phyloP scores from a whole-genome alignment of 2,329 filamentous ascomycete species.

The Hypoxylon sp. region DNA sequence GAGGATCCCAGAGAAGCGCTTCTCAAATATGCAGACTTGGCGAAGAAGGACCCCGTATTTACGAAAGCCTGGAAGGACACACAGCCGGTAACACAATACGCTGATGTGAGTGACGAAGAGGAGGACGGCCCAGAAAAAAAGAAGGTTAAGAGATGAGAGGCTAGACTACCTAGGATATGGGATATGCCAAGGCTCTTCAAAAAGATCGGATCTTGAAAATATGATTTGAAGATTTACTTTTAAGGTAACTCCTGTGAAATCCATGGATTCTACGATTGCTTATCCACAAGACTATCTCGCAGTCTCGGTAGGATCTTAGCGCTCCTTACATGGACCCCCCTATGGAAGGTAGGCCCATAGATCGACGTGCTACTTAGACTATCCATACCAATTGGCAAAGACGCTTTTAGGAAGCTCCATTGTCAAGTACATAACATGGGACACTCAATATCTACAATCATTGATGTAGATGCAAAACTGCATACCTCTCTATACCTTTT shows the following conservation, averaged over 20 bases:
- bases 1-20: slow-evolving; percentile 96
- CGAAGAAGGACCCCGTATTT: slow-evolving; percentile 93
- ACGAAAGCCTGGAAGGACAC: slow-evolving; percentile 94
- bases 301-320: slow-evolving; percentile 27
- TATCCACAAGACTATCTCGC: slow-evolving; percentile 18
- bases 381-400: slow-evolving; percentile 24
- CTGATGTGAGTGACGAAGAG: slow-evolving; percentile 89
- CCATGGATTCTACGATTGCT: slow-evolving; percentile 11
- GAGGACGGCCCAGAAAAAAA: slow-evolving; percentile 78
- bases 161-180: slow-evolving; percentile 10
- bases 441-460: too few species aligned
- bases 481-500: too few species aligned
- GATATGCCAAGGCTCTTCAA: slow-evolving; percentile 14
- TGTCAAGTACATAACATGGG: slow-evolving; percentile 1
- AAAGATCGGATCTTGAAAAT: slow-evolving; percentile 10
- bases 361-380: slow-evolving; percentile 18
- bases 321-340: slow-evolving; percentile 16
- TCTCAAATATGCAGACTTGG: slow-evolving; percentile 93
- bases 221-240: slow-evolving; percentile 19
- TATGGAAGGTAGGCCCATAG: slow-evolving; percentile 36
- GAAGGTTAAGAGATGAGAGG: slow-evolving; percentile 66
- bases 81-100: slow-evolving; percentile 92
- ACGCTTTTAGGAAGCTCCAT: slow-evolving; percentile 24
- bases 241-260: slow-evolving; percentile 10
- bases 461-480: background rate